Evolutionary conservation across 345 rosid genomes (phyloP).

Genomic region (Eucalyptus virginea): DNA sequence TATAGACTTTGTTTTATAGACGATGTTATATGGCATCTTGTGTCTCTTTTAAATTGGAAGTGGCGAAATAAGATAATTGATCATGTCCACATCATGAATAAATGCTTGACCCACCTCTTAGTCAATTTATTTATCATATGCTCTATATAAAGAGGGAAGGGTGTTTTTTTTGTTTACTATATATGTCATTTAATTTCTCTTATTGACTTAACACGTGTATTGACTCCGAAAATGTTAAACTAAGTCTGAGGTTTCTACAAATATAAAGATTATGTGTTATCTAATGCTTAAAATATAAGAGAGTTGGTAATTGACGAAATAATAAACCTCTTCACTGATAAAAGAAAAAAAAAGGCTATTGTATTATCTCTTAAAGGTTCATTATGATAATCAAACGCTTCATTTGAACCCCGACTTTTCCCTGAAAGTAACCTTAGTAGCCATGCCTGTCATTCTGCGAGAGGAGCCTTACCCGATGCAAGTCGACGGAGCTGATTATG

Average conservation of each 20-base stretch:
- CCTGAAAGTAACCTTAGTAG: background rate
- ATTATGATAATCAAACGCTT: background rate
- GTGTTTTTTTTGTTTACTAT: background rate
- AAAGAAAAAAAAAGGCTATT: background rate
- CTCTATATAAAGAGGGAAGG: background rate
- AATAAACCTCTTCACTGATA: background rate
- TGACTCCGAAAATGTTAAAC: background rate
- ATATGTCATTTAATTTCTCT: background rate
- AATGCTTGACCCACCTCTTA: background rate
- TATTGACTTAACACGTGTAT: background rate
- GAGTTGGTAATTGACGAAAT: background rate
- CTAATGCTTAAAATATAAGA: background rate
- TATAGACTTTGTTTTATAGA: background rate
- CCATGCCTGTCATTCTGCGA: fast-evolving
- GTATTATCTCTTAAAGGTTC: background rate
- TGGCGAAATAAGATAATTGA: background rate
- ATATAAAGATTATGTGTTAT: background rate
- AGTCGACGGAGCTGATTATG: background rate
- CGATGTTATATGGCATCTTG: background rate
- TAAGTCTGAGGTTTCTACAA: background rate
- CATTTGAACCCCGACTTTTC: background rate
- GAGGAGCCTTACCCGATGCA: background rate
- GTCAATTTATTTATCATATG: background rate
- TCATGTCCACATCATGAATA: background rate
- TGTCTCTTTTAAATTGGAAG: background rate